Evolutionary conservation across 768 basidiomycete genomes (phyloP).

Genomic region (Psilocybe subaeruginosa): DNA sequence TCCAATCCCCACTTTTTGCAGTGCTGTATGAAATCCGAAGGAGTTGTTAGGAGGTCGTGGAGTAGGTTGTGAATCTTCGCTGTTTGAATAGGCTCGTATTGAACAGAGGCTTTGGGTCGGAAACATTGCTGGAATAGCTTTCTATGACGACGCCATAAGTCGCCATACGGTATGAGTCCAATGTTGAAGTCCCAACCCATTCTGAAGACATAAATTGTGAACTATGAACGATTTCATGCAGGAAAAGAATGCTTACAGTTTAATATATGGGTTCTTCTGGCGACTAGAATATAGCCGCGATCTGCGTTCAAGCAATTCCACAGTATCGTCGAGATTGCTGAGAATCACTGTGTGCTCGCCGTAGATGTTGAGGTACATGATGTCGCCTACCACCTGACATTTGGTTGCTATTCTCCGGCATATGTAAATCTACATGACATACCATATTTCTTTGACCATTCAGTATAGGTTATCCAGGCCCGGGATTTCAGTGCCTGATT

Average conservation of each 20-base stretch:
- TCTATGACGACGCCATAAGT: slow-evolving; percentile 39
- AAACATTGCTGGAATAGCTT: slow-evolving; percentile 40
- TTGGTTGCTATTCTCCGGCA: background rate
- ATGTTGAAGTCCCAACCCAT: slow-evolving; percentile 44
- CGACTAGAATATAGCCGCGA: slow-evolving; percentile 50
- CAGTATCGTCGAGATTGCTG: slow-evolving; percentile 25
- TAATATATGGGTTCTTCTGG: slow-evolving; percentile 31
- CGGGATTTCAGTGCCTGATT: slow-evolving; percentile 7
- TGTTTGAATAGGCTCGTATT: slow-evolving; percentile 34
- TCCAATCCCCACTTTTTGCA: slow-evolving; percentile 16
- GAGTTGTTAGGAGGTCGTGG: slow-evolving; percentile 24
- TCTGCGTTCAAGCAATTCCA: slow-evolving; percentile 41
- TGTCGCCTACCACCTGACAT: slow-evolving; percentile 13
- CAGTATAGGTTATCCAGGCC: slow-evolving; percentile 15
- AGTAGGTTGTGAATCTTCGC: slow-evolving; percentile 33
- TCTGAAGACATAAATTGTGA: background rate
- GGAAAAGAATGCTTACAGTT: slow-evolving; percentile 14
- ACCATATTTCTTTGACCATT: slow-evolving; percentile 24
- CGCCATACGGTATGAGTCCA: slow-evolving; percentile 36
- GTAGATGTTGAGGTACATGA: slow-evolving; percentile 19
- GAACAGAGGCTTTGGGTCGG: slow-evolving; percentile 28
- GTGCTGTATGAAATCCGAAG: slow-evolving; percentile 20
- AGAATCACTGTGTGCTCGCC: slow-evolving; percentile 29
- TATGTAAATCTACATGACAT: background rate
- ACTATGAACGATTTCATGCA: background rate